Base-by-base conservation (phyloP, 768 basidiomycete species). In the Crucibulum laeve region DNA sequence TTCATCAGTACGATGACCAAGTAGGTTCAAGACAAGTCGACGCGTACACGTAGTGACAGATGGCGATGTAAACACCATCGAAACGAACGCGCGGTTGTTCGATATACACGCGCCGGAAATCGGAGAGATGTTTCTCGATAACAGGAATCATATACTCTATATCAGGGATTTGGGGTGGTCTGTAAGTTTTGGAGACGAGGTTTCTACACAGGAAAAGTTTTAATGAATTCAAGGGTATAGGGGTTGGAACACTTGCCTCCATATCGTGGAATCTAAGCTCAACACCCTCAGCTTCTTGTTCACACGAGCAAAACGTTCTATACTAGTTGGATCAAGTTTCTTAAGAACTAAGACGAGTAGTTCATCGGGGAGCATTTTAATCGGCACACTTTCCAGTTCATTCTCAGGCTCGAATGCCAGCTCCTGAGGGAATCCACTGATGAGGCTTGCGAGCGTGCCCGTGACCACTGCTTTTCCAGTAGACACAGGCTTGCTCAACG, bases 61-160 rank as follows among this genome's bases (percentile, higher is more conserved):
- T 86, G 17, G 90, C 84, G 40, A 96, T 93, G 59, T 95, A 95
- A 7, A 91, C 82, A 1, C 93, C 93, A 47, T 95, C 93, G 49
- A 85, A 59, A 28, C 93, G 80, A 38, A 95, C 60, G 37, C 93
- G 77, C 11, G 91, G 91, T 45, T 91, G 87, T 60, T 92, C 87
- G 33, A 95, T 77, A 59, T 79, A 90, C 6, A 87, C 64, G 15
- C 81, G 82, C 28, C 93, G 77, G 64, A 80, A 92, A 58, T 90
- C 80, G 38, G 67, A 73, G 38, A 61, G 57, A 58, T 80, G 82
- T n/a, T 61, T 63, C 17, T 71, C 61, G 10, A 80, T 65, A 18
- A 89, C 67, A 1, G 67, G 56, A 36, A 68, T 56, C 45, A 87
- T 49, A n/a, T 65, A 57, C 19, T 76, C 67, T n/a, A 69, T 58